These are phyloP conservation scores for Yamadazyma scolyti DNA, from an alignment of 805 yeast species.

Conservation along the genomic window DNA sequence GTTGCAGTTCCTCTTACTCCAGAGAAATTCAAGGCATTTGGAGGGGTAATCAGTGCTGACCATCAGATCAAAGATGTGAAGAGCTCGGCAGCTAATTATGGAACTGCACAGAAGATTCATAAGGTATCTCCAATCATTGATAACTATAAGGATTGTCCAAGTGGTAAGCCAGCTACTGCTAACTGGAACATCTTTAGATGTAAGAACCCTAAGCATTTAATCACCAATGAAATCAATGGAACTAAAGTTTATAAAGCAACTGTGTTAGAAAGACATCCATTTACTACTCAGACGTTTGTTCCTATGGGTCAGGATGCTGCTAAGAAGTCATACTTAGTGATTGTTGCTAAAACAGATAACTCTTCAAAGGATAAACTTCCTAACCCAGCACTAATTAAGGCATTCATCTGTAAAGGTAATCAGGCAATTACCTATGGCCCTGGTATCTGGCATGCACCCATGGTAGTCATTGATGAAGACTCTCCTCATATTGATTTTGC, in stretches of 20 bases:
- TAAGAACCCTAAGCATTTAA: slow-evolving; percentile 66
- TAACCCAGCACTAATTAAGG: slow-evolving; percentile 54
- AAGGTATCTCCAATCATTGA: slow-evolving; percentile 68
- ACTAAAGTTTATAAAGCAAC: slow-evolving; percentile 44
- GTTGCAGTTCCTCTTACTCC: slow-evolving; percentile 65
- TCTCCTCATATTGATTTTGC: slow-evolving; percentile 66
- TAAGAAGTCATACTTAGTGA: slow-evolving; percentile 65
- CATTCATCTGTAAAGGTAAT: slow-evolving; percentile 74
- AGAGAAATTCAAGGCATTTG: slow-evolving; percentile 60
- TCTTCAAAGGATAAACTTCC: slow-evolving; percentile 47
- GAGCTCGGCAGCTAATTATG: slow-evolving; percentile 72
- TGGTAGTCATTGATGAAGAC: slow-evolving; percentile 72
- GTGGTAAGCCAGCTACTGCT: slow-evolving; percentile 49
- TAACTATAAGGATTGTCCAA: slow-evolving; percentile 44
- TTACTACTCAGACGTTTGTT: slow-evolving; percentile 81
- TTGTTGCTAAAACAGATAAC: slow-evolving; percentile 61
- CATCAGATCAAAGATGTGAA: slow-evolving; percentile 55
- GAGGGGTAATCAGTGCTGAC: slow-evolving; percentile 73
- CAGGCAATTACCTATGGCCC: slow-evolving; percentile 88
- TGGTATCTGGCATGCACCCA: slow-evolving; percentile 94
- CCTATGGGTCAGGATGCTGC: slow-evolving; percentile 70
- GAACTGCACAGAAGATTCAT: slow-evolving; percentile 81
- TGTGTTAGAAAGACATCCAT: slow-evolving; percentile 89
- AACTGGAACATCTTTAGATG: slow-evolving; percentile 85
- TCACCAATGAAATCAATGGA: slow-evolving; percentile 17